Conservation (phyloP, 352 stramenopile genomes). For the Albugo candida region DNA sequence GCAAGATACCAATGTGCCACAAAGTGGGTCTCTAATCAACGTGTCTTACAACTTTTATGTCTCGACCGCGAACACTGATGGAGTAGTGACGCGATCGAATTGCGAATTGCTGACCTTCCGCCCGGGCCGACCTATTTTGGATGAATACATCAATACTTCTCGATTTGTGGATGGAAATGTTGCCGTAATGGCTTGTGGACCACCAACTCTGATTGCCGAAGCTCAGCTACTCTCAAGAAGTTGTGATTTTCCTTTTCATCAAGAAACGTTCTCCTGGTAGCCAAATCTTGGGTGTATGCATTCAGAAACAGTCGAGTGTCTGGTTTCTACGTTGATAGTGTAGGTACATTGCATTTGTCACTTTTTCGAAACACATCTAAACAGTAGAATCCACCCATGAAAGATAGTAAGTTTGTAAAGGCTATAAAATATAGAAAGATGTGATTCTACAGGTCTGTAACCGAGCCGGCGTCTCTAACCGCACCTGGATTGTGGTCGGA, state of each 20-base stretch:
- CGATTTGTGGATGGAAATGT: constrained; percentile 25
- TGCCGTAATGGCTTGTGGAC: constrained; percentile 50
- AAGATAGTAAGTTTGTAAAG: too few relatives aligned
- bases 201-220: constrained; percentile 46
- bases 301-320: too few relatives aligned
- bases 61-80: constrained; percentile 23
- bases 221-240: constrained; percentile 37
- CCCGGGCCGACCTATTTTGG: constrained; percentile 30
- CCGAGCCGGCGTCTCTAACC: too few relatives aligned
- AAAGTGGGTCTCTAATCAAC: constrained; percentile 9
- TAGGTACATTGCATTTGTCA: too few relatives aligned
- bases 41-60: constrained; percentile 45
- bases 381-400: too few relatives aligned
- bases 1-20: constrained; percentile 1
- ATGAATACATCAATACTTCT: constrained; percentile 49
- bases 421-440: too few relatives aligned
- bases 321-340: too few relatives aligned
- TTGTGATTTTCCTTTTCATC: constrained; percentile 65
- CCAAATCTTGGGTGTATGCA: constrained; percentile 2
- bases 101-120: constrained; percentile 34
- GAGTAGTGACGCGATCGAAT: constrained; percentile 22
- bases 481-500: too few relatives aligned
- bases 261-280: constrained; percentile 70
- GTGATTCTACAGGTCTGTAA: too few relatives aligned
- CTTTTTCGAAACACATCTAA: too few relatives aligned